Base-by-base conservation (phyloP, 371 early-diverging fungal species). In the Lichtheimia ramosa region DNA sequence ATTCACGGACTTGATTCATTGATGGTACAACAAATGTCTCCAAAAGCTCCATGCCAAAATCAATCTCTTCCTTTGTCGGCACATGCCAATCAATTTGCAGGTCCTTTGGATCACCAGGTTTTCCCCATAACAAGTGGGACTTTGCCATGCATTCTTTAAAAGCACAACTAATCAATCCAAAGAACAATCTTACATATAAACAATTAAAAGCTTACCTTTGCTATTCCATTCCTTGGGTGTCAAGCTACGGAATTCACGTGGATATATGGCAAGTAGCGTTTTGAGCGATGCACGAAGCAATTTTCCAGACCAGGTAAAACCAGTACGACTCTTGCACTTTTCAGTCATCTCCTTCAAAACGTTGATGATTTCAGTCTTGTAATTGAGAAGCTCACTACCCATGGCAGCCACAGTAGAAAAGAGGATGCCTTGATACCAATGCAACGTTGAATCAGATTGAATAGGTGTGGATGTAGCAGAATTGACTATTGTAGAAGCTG, bases 111-210 rank as follows among this genome's bases (percentile, higher is more conserved):
- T 85, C 73, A 0, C 74, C 73, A 3, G 83, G 73, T 24, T 82
- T 66, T 3, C 94, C 94, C 96, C 96, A 95, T 12, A 85, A 66
- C 62, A 81, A 65, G 62, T 92, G 88, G n/a, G 87, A 85, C 25
- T 81, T 73, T 12, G 70, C 62, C 64, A 79, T 80, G 65, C 75
- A 81, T 51, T 77, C 82, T 76, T 66, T 12, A 41, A n/a, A 5
- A 43, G 16, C 23, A 58, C 41, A 54, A 10, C 13, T 12, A 56
- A 14, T 21, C 25, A 43, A 16, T 43, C 10, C 48, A 27, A 54
- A 48, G 24, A 46, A 25, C 4, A 27, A 3, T 41, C 25, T 6
- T 23, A 7, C 20, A 51, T 51, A 23, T 5, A 5, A 4, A n/a
- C 51, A 34, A 34, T 34, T 21, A 46, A 21, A 21, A 14, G 8